phyloP scores from a whole-genome alignment of 2,329 filamentous ascomycete species.

The Diaporthe citrichinensis region DNA sequence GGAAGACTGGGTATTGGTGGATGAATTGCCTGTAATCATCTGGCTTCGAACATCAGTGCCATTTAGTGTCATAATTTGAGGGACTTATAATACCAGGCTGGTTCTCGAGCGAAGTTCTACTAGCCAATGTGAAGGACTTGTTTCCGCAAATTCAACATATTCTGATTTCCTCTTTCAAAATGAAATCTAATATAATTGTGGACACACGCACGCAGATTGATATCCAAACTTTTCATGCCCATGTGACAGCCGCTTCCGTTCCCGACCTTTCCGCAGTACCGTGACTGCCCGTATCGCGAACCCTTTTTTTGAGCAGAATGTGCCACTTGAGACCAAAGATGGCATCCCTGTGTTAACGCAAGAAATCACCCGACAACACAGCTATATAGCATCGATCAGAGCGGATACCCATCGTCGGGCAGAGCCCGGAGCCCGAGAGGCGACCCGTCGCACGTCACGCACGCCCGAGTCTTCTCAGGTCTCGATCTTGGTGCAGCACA shows the following conservation, averaged over 20 bases:
- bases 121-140: background rate
- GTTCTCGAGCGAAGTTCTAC: background rate
- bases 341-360: too few species aligned
- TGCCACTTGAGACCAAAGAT: background rate
- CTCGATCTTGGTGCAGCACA: constrained; percentile 60
- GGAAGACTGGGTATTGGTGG: background rate
- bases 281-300: background rate
- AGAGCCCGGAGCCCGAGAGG: background rate
- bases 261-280: background rate
- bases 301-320: background rate
- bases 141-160: background rate
- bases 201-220: background rate
- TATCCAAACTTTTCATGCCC: background rate
- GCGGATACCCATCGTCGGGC: background rate
- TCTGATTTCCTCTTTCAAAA: background rate
- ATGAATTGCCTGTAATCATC: background rate
- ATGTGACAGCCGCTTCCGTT: background rate
- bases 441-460: too few species aligned
- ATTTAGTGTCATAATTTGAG: background rate
- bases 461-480: background rate
- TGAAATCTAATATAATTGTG: constrained; percentile 2
- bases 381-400: background rate
- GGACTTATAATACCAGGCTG: background rate
- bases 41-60: background rate
- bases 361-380: background rate